Conservation (phyloP, 176 grass and related monocot genomes). For the Triticum turgidum region DNA sequence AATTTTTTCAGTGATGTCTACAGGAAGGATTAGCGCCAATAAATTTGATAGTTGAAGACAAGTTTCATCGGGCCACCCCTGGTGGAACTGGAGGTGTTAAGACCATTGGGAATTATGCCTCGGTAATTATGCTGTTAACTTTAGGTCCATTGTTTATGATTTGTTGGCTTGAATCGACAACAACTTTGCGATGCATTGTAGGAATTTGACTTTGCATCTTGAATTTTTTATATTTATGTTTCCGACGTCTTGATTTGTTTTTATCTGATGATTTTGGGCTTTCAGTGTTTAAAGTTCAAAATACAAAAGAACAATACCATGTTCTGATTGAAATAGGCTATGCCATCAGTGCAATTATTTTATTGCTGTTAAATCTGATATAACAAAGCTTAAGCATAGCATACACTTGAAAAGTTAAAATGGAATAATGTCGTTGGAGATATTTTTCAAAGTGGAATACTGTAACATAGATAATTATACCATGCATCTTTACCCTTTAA, state of each 20-base stretch:
- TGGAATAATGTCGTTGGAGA: background rate
- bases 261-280: constrained; percentile 7
- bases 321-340: background rate
- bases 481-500: background rate
- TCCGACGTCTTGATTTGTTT: background rate
- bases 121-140: constrained; percentile 55
- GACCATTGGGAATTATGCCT: constrained; percentile 96
- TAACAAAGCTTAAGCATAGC: background rate
- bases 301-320: background rate
- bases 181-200: background rate
- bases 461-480: background rate
- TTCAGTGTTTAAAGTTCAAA: constrained; percentile 24
- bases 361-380: constrained; percentile 6
- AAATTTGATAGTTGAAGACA: constrained; percentile 89
- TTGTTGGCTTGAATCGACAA: constrained; percentile 11
- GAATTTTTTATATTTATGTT: constrained; percentile 2
- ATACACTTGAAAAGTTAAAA: background rate
- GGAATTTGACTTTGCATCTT: background rate
- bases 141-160: background rate
- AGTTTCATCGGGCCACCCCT: constrained; percentile 78
- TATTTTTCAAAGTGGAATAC: constrained; percentile 13
- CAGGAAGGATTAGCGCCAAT: constrained; percentile 97
- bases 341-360: background rate
- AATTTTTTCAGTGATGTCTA: constrained; percentile 2
- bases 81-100: constrained; percentile 95